A percentile compares a stretch with the other conserved stretches of the same genome.
Evolutionary conservation across 371 early-diverging fungal species (phyloP).

Genomic region (Coelomomyces lativittatus): DNA sequence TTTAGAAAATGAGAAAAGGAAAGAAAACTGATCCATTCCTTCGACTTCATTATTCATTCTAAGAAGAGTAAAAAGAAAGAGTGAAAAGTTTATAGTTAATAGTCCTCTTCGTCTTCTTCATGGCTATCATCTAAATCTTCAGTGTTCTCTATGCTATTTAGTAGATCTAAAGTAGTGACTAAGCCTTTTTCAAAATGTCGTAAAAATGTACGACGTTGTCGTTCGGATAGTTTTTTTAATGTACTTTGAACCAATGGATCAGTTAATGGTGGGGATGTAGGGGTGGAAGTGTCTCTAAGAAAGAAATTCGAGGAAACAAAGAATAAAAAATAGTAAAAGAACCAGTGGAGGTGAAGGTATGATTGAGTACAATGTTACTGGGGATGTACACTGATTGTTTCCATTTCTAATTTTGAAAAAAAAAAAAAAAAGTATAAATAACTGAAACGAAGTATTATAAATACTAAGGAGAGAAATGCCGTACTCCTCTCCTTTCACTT

Average conservation of each 20-base stretch:
- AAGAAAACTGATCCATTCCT: too few species aligned
- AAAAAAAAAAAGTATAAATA: too few species aligned
- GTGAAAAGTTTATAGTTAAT: too few species aligned
- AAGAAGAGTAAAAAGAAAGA: too few species aligned
- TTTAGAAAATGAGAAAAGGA: too few species aligned
- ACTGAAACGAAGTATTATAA: slow-evolving; percentile 1
- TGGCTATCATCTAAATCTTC: too few species aligned
- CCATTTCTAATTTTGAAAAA: too few species aligned
- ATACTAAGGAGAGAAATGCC: background rate
- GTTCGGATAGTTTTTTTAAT: slow-evolving; percentile 56
- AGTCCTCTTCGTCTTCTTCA: too few species aligned
- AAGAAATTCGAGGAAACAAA: background rate
- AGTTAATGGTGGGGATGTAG: slow-evolving; percentile 16
- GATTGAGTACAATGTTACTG: too few species aligned
- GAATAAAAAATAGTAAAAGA: background rate
- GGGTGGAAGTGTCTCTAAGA: slow-evolving; percentile 1
- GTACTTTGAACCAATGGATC: slow-evolving; percentile 51
- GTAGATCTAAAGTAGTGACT: slow-evolving; percentile 10
- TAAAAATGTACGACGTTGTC: slow-evolving; percentile 65
- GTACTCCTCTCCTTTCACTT: slow-evolving; percentile 20
- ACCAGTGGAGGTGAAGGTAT: background rate
- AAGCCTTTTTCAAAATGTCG: slow-evolving; percentile 58
- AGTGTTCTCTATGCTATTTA: too few species aligned
- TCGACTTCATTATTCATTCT: too few species aligned
- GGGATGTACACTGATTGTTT: too few species aligned